phyloP scores from a whole-genome alignment of 2,329 filamentous ascomycete species.

The Rhynchosporium graminicola region DNA sequence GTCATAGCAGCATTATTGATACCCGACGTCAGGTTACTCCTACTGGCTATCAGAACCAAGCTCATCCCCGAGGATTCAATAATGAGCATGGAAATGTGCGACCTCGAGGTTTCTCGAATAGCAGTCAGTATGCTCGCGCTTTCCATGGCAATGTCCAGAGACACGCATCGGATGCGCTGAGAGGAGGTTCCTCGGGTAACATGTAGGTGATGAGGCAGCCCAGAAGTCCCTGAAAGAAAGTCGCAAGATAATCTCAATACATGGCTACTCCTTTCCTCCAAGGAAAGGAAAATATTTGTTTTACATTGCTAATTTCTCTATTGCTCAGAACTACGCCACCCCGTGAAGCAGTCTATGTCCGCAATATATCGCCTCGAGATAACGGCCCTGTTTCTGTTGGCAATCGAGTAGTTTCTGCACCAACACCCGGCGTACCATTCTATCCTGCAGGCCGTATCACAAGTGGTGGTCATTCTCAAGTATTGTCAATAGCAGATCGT shows the following conservation, averaged over 20 bases:
- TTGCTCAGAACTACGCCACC: not conserved
- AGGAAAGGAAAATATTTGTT: too few species aligned
- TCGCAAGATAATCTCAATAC: too few species aligned
- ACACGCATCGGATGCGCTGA: not conserved
- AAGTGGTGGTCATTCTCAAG: not conserved
- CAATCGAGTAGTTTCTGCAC: slow-evolving; percentile 1
- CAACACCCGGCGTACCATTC: not conserved
- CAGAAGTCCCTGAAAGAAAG: too few species aligned
- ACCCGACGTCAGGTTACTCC: slow-evolving; percentile 3
- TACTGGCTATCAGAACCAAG: not conserved
- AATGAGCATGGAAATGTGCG: not conserved
- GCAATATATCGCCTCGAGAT: slow-evolving; percentile 1
- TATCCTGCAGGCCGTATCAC: not conserved
- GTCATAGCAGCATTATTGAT: not conserved
- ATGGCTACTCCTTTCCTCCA: too few species aligned
- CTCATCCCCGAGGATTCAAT: not conserved
- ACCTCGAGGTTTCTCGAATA: slow-evolving; percentile 2
- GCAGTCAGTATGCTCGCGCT: not conserved
- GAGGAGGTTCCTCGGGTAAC: not conserved
- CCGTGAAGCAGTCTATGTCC: slow-evolving; percentile 3
- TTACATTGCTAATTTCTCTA: too few species aligned
- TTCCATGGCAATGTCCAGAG: not conserved
- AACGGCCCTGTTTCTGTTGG: not conserved
- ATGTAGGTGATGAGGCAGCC: too few species aligned
- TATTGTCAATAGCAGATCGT: not conserved